Base-by-base conservation (phyloP, 2,329 filamentous ascomycete species). In the Fonsecaea nubica region DNA sequence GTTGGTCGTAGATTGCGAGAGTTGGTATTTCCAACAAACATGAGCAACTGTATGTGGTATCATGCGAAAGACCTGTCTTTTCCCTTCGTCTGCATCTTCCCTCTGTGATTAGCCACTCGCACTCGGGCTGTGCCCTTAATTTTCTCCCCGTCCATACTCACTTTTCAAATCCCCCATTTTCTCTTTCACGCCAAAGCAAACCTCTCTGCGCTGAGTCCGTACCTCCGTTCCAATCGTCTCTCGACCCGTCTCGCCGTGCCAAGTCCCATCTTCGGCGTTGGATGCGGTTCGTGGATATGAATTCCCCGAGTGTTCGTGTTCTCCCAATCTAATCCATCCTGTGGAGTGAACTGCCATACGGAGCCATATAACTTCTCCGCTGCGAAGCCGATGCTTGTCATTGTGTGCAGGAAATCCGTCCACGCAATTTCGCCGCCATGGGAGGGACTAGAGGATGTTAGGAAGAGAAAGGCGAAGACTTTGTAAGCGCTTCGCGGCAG, bases 251-350 rank as follows among this genome's bases (percentile, higher is more conserved):
- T 77, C 0, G 84, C 85, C 48, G 73, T 75, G 1, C 70, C 69
- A 66, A 83, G 85, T 0, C 82, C 76, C 3, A 89, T 78, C 74
- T 88, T 88, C 0, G 76, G 76, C 1, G 72, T 73, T 0, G 86
- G 85, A 74, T 89, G 86, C 2, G 87, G 86, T 71, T 88, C 85
- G 68, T 89, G 85, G 67, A 89, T 86, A 62, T 87, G 83, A 36
- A 89, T 89, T 30, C 80, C 81, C 3, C 82, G 75, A 45, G 81
- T 76, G 0, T 45, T 48, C 25, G 45, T 40, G 33, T 53, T 53
- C 13, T 42, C 48, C n/a, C 81, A 77, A 60, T 82, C 79, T 25
- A 81, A 65, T 56, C 59, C 59, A 2, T 69, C 71, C 4, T 73
- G 73, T 3, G 83, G 83, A 13, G 77, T 78, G 67, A 89, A 89